Percentiles rank a stretch among this genome's conserved stretches.
Conservation (phyloP, 768 basidiomycete genomes). For the Sporobolomyces phaffii region DNA sequence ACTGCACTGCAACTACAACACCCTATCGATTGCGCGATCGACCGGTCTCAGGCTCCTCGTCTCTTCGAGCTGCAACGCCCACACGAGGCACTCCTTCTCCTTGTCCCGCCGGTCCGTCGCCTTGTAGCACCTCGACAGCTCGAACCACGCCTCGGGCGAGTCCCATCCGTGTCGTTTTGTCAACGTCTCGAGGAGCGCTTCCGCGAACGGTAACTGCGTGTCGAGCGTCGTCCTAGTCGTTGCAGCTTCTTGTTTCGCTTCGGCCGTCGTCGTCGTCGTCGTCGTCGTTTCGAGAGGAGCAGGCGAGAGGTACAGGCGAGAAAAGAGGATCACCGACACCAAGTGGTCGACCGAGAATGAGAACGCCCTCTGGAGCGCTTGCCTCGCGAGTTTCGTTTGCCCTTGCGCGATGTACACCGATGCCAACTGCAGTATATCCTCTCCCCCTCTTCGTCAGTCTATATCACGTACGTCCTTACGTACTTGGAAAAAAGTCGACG, state of each 20-base stretch:
- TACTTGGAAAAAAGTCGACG: background rate
- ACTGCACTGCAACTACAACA: too few relatives aligned
- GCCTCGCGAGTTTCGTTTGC: conserved; percentile 57
- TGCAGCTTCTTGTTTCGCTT: too few relatives aligned
- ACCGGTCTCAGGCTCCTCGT: conserved; percentile 46
- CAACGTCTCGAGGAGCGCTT: conserved; percentile 67
- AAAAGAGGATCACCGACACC: conserved; percentile 69
- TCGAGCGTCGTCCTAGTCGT: background rate
- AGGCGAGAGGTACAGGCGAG: conserved; percentile 61
- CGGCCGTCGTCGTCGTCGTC: too few relatives aligned
- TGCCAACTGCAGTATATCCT: conserved; percentile 56
- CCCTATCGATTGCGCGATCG: too few relatives aligned
- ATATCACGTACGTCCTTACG: too few relatives aligned
- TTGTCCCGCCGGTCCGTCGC: conserved; percentile 59
- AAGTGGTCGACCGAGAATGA: conserved; percentile 75
- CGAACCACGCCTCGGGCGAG: conserved; percentile 90
- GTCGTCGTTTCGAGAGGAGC: too few relatives aligned
- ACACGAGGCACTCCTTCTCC: conserved; percentile 67
- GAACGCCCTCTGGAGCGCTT: conserved; percentile 80
- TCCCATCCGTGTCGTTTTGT: conserved; percentile 76
- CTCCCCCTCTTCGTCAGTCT: background rate
- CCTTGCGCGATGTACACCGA: conserved; percentile 63
- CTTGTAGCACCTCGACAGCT: conserved; percentile 57
- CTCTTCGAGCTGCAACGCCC: conserved; percentile 56
- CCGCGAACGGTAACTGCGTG: conserved; percentile 54